Conservation (phyloP, 169 alveolate species). For the Plasmodium sp. region DNA sequence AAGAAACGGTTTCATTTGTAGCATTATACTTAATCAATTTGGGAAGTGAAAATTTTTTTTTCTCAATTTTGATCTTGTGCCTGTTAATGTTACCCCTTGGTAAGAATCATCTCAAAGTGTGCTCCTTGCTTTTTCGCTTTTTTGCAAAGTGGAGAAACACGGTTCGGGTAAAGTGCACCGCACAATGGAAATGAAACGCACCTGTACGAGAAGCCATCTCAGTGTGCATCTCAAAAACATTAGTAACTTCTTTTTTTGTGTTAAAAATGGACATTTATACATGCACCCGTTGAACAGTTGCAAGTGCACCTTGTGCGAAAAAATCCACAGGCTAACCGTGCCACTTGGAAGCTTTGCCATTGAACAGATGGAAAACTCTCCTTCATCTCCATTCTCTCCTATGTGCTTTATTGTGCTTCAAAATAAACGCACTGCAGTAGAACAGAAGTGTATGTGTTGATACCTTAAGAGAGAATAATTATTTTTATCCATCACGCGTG, state of each 20-base stretch:
- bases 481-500: background rate
- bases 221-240: background rate
- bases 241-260: background rate
- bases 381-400: background rate
- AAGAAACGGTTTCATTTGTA: background rate
- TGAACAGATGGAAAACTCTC: background rate
- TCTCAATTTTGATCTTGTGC: too few species aligned
- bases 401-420: background rate
- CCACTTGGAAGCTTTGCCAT: background rate
- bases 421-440: background rate
- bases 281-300: background rate
- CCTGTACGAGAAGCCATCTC: background rate
- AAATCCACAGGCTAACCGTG: background rate
- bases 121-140: background rate
- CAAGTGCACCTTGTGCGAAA: background rate
- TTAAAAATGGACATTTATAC: background rate
- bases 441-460: background rate
- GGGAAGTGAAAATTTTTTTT: background rate
- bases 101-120: background rate
- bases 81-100: background rate
- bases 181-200: background rate
- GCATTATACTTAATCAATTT: background rate
- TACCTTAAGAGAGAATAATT: background rate
- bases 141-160: background rate
- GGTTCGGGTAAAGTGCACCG: background rate